phyloP scores from a whole-genome alignment of 805 yeast genomes.

The Metschnikowia drakensbergensis region DNA sequence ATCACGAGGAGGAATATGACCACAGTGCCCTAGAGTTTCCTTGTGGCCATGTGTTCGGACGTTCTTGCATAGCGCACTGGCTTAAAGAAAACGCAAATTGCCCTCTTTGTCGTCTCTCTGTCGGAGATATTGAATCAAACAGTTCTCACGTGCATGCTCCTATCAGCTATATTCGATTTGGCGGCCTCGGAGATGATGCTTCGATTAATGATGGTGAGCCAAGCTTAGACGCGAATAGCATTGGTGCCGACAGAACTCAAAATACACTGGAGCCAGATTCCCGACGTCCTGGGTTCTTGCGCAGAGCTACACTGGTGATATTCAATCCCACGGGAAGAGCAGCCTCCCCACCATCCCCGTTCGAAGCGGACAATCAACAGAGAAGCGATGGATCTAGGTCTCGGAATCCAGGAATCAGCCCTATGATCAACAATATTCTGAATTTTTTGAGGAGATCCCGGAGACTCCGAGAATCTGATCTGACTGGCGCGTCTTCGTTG shows the following conservation, averaged over 20 bases:
- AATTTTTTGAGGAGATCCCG: constrained; percentile 11
- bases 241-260: not conserved
- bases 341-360: constrained; percentile 13
- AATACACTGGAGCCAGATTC: not conserved
- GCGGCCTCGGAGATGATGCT: constrained; percentile 8
- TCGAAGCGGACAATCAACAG: constrained; percentile 1
- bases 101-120: constrained; percentile 72
- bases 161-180: constrained; percentile 15
- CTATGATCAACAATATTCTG: constrained; percentile 16
- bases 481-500: constrained; percentile 15
- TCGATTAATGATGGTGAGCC: not conserved
- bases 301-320: constrained; percentile 14
- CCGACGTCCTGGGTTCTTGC: constrained; percentile 8
- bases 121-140: constrained; percentile 11
- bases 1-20: constrained; percentile 13
- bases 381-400: not conserved
- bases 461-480: constrained; percentile 7
- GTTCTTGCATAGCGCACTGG: constrained; percentile 84
- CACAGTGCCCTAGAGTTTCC: constrained; percentile 76
- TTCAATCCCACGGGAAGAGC: constrained; percentile 8
- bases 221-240: not conserved
- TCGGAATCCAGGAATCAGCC: constrained; percentile 14
- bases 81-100: constrained; percentile 68
- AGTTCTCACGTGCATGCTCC: constrained; percentile 4
- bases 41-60: constrained; percentile 85